A percentile compares a stretch with the other conserved stretches of the same genome.
phyloP scores from a whole-genome alignment of 208 protist genomes.

The Strigomonas culicis region DNA sequence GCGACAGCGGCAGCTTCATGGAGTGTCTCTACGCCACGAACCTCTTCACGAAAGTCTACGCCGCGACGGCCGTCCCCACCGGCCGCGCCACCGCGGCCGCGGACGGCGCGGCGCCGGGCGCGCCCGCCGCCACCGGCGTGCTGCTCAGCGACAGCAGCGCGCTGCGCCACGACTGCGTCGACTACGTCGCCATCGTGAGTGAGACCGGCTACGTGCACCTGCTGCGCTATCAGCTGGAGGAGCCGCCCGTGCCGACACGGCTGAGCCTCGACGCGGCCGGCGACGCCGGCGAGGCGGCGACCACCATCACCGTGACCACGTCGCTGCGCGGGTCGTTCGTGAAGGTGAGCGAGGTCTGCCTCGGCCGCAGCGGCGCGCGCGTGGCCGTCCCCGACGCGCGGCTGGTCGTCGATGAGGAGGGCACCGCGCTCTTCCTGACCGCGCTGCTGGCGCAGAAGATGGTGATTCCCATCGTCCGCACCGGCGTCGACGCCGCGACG shows the following conservation, averaged over 20 bases:
- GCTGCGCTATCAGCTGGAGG: slow-evolving; percentile 90
- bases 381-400: slow-evolving; percentile 94
- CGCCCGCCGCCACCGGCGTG: not conserved
- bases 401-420: slow-evolving; percentile 93
- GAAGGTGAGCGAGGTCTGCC: slow-evolving; percentile 94
- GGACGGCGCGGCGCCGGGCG: too few species aligned
- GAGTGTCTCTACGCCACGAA: slow-evolving; percentile 64
- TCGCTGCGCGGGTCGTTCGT: slow-evolving; percentile 85
- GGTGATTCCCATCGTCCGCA: slow-evolving; percentile 54
- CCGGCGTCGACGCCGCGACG: slow-evolving; percentile 4
- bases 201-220: slow-evolving; percentile 94
- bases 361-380: slow-evolving; percentile 95
- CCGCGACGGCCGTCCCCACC: slow-evolving; percentile 62
- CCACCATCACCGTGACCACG: slow-evolving; percentile 36
- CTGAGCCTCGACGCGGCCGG: not conserved
- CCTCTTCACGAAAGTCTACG: slow-evolving; percentile 54
- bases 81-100: not conserved
- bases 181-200: slow-evolving; percentile 94
- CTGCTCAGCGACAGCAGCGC: not conserved
- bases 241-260: slow-evolving; percentile 32
- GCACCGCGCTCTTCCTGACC: slow-evolving; percentile 95
- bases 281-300: not conserved
- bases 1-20: slow-evolving; percentile 14
- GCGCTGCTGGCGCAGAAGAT: slow-evolving; percentile 70
- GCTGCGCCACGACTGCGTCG: slow-evolving; percentile 27